Base-by-base conservation (phyloP, 441 rosid species). In the Capsella rubella region DNA sequence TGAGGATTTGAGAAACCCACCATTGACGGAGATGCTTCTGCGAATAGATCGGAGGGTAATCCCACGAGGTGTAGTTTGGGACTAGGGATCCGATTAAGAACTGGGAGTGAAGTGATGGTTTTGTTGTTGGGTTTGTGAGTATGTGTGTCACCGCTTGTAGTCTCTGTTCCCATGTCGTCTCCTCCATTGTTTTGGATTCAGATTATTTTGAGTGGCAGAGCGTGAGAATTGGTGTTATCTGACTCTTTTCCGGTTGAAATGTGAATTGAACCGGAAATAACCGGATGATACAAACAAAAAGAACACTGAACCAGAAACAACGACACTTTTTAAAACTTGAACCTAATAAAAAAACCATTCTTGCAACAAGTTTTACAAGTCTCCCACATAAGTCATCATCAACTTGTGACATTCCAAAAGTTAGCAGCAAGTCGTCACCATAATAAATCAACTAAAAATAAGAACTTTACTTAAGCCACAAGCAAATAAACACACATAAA, bases 61-160 rank as follows among this genome's bases (percentile, higher is more conserved):
- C 94, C 94, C 91, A 89, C 49, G 82, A 81, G 67, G 84, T 70
- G 83, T 85, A 89, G 29, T 21, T 59, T 32, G 79, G 82, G 50
- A 90, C 66, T 56, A 79, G 83, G 16, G 76, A 31, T 79, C 92
- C 79, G 73, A 93, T 69, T 71, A 93, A 71, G 82, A 89, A 79
- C n/a, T 90, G 97, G 7, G 97, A 88, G 80, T 90, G 69, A 67
- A 89, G 90, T 0, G 91, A 64, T 2, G 94, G 98, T 15, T 78
- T 12, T 25, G 84, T 82, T 65, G 96, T 84, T 39, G 94, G 98
- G 68, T 76, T 76, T 42, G 89, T 93, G 47, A 93, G 80, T 84
- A 93, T 57, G 82, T 91, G 92, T 50, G 97, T 88, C 65, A 90
- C 57, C 54, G 90, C 90, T 25, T 85, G 80, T 63, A 84, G 66